These are phyloP conservation scores for Polyplosphaeria fusca DNA, from an alignment of 495 filamentous ascomycete species.

Conservation along the genomic window DNA sequence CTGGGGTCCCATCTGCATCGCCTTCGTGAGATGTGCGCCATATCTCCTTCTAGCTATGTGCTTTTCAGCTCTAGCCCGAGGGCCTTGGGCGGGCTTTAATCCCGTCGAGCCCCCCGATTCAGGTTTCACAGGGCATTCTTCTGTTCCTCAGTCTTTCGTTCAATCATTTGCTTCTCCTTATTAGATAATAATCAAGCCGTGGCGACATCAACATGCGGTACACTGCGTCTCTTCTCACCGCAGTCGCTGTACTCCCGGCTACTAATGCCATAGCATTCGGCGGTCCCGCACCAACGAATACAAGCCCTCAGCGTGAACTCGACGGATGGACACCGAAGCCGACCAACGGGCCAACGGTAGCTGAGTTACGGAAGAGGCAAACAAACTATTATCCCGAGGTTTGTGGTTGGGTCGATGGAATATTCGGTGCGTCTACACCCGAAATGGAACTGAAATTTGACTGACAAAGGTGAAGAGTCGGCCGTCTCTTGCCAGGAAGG, in stretches of 20 bases:
- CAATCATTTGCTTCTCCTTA: not conserved
- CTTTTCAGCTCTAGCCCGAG: too few relatives aligned
- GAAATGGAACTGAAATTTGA: not conserved
- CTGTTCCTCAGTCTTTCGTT: not conserved
- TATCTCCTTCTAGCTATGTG: too few relatives aligned
- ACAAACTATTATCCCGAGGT: constrained; percentile 14
- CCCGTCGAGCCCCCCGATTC: not conserved
- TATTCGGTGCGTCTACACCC: constrained; percentile 10
- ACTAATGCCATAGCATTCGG: constrained; percentile 23
- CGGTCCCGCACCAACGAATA: constrained; percentile 22
- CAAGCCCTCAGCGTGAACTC: constrained; percentile 3
- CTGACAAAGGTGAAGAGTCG: constrained; percentile 12
- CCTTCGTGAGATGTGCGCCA: too few relatives aligned
- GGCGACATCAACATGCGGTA: constrained; percentile 21
- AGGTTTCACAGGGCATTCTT: not conserved
- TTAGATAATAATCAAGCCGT: too few relatives aligned
- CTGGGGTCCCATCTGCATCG: too few relatives aligned
- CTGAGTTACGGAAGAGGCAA: constrained; percentile 19
- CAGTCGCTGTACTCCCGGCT: constrained; percentile 10
- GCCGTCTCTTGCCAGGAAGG: constrained; percentile 11
- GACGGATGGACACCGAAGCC: constrained; percentile 23
- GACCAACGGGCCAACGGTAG: constrained; percentile 23
- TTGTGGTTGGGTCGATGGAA: constrained; percentile 27
- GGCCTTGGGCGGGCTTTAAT: too few relatives aligned
- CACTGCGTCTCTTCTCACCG: constrained; percentile 3